phyloP scores from a whole-genome alignment of 2,329 filamentous ascomycete genomes.

The Diaporthe vexans region DNA sequence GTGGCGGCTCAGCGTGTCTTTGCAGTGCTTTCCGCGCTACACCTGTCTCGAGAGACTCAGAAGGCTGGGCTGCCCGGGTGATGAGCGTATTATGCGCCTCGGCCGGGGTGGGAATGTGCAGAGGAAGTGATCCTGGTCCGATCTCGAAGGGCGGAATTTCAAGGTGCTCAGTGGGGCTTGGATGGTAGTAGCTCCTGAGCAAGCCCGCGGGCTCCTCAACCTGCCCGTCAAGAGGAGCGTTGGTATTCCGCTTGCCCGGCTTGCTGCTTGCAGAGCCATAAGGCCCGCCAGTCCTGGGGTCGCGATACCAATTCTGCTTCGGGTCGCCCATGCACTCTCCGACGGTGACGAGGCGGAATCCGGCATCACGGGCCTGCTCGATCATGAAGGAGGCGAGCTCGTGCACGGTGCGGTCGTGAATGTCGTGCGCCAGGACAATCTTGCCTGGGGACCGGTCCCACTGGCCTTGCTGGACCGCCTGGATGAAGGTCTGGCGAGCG shows the following conservation, averaged over 20 bases:
- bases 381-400: constrained; percentile 62
- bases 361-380: constrained; percentile 56
- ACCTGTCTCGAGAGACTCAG: neutral
- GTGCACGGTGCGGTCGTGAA: constrained; percentile 61
- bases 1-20: neutral
- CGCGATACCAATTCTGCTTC: constrained; percentile 66
- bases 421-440: constrained; percentile 57
- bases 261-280: neutral
- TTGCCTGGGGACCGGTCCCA: neutral
- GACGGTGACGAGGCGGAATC: constrained; percentile 64
- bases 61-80: neutral
- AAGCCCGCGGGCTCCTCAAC: neutral
- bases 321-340: constrained; percentile 69
- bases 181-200: neutral
- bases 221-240: neutral
- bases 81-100: neutral
- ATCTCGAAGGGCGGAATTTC: neutral
- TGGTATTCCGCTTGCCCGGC: neutral
- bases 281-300: constrained; percentile 26
- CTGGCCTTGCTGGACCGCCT: constrained; percentile 17
- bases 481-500: constrained; percentile 30
- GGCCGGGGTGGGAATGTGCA: neutral
- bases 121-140: neutral
- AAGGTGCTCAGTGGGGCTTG: neutral
- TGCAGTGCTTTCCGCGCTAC: neutral